phyloP scores from a whole-genome alignment of 352 stramenopile genomes.

The Pythium coloratum region DNA sequence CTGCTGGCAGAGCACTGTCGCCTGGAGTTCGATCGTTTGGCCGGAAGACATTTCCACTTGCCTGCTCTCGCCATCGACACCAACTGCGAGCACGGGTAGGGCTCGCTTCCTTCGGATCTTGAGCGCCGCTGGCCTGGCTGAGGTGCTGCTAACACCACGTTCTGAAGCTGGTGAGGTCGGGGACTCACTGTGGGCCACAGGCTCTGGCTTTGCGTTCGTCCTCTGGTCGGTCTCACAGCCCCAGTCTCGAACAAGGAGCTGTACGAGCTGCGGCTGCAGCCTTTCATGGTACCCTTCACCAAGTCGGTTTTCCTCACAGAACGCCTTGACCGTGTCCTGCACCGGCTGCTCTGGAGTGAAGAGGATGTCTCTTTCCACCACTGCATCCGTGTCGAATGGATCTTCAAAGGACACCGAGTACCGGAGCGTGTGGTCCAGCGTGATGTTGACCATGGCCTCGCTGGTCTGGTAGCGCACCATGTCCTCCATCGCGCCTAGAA shows the following conservation, averaged over 20 bases:
- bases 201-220: background rate
- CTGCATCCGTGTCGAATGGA: background rate
- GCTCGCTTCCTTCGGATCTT: background rate
- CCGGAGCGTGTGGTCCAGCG: conserved; percentile 46
- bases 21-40: conserved; percentile 42
- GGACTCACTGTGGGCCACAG: too few species aligned
- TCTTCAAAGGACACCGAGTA: conserved; percentile 38
- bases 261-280: conserved; percentile 21
- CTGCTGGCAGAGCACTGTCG: conserved; percentile 38
- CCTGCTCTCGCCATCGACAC: background rate
- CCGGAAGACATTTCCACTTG: conserved; percentile 4
- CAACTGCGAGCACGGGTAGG: background rate
- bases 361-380: conserved; percentile 18
- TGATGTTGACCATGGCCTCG: conserved; percentile 60
- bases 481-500: conserved; percentile 41
- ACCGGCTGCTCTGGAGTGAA: conserved; percentile 39
- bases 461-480: conserved; percentile 43
- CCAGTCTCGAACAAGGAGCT: conserved; percentile 46
- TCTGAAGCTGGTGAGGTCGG: too few species aligned
- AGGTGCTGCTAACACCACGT: background rate
- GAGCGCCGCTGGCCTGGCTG: background rate
- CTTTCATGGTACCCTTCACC: conserved; percentile 13
- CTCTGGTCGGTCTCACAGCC: conserved; percentile 35
- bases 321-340: conserved; percentile 30
- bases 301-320: conserved; percentile 33